Evolutionary conservation across 169 alveolate genomes (phyloP).

Genomic region (Plasmodium coatneyi): DNA sequence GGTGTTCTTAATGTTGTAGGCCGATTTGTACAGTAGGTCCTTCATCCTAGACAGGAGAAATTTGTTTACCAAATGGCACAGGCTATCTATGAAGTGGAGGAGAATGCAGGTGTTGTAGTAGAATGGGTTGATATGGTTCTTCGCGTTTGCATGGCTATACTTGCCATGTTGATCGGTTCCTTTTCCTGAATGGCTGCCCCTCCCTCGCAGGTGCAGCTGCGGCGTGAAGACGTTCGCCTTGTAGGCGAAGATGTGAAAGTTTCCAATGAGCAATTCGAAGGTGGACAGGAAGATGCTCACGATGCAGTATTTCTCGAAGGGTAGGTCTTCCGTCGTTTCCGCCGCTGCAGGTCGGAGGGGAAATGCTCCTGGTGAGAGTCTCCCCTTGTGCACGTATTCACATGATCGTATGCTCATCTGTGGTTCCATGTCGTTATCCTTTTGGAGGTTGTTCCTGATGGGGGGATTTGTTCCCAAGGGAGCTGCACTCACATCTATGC

Average conservation of each 20-base stretch:
- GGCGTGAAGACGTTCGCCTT: conserved; percentile 56
- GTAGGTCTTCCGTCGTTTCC: background rate
- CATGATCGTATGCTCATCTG: conserved; percentile 57
- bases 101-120: conserved; percentile 26
- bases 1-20: conserved; percentile 46
- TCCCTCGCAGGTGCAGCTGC: background rate
- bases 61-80: conserved; percentile 22
- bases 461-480: background rate
- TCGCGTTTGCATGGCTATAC: background rate
- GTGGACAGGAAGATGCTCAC: conserved; percentile 30
- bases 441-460: background rate
- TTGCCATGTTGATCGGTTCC: background rate
- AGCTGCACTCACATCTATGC: background rate
- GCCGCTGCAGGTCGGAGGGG: background rate
- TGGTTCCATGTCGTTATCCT: background rate
- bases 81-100: conserved; percentile 12
- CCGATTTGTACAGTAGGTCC: conserved; percentile 28
- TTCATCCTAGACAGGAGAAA: conserved; percentile 10
- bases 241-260: conserved; percentile 56
- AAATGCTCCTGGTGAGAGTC: background rate
- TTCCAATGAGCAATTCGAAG: conserved; percentile 33
- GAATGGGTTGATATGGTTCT: background rate
- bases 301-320: conserved; percentile 37
- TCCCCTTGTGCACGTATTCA: conserved; percentile 29
- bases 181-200: background rate